These are phyloP conservation scores for Vitis rupestris DNA, from an alignment of 164 flowering plant genomes.

Conservation along the genomic window DNA sequence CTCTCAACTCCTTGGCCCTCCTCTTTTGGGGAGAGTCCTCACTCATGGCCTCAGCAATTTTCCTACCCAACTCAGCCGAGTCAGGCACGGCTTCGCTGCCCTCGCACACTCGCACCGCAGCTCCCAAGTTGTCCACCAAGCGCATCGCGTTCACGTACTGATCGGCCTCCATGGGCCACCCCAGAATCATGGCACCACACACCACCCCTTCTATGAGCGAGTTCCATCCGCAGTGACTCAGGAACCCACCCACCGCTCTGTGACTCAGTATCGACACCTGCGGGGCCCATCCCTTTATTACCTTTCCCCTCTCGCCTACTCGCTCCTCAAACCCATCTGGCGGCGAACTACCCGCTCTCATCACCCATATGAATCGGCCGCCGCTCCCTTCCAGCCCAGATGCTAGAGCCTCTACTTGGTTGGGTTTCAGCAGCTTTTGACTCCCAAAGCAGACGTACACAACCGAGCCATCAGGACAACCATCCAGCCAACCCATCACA, in stretches of 20 bases:
- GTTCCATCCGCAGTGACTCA: constrained; percentile 76
- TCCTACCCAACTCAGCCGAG: constrained; percentile 25
- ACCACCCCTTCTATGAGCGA: constrained; percentile 45
- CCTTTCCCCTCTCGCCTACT: constrained; percentile 35
- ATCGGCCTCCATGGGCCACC: constrained; percentile 71
- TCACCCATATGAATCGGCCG: constrained; percentile 46
- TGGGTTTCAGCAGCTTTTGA: constrained; percentile 24
- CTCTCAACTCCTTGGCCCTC: constrained; percentile 27
- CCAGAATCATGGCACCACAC: constrained; percentile 40
- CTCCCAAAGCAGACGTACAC: constrained; percentile 52
- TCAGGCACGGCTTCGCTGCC: constrained; percentile 39
- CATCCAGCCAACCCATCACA: constrained; percentile 34
- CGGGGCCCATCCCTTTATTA: constrained; percentile 55
- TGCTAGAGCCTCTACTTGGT: constrained; percentile 39
- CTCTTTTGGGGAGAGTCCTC: constrained; percentile 8
- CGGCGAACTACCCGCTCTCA: constrained; percentile 21
- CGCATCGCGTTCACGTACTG: constrained; percentile 40
- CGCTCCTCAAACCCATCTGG: constrained; percentile 50
- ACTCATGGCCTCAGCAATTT: constrained; percentile 19
- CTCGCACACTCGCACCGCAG: constrained; percentile 35
- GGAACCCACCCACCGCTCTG: constrained; percentile 46
- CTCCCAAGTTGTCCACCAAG: constrained; percentile 37
- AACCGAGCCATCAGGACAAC: constrained; percentile 38
- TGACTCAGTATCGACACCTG: constrained; percentile 47
- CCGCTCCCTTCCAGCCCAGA: constrained; percentile 42